Evolutionary conservation across 2,329 filamentous ascomycete species (phyloP), one percentile per base, ranked within the genome.

Genomic region (Byssoonygena ceratinophila): DNA sequence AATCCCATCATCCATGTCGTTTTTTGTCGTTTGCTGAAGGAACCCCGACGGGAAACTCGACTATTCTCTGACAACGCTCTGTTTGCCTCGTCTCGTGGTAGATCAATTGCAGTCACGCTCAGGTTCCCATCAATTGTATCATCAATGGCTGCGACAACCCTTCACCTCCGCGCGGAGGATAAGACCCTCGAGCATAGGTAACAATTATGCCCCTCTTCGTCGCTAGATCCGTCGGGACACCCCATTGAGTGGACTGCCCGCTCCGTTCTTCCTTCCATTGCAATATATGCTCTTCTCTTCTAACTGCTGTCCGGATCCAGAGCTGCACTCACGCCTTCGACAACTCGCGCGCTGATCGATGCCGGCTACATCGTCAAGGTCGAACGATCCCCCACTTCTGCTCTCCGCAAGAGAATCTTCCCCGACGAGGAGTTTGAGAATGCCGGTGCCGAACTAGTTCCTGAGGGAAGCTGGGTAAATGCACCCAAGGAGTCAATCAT

Each of bases 321-420:
- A 55, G 58, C 58, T 36, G 58, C 58, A 23, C 54, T 60, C 20
- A 58, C 59, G 22, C 68, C 69, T 6, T 60, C 62, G 14, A 67
- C 68, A 39, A 66, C 69, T 37, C 68, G 67, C 58, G 63, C 68
- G 53, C 63, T 71, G n/a, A 60, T 71, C 44, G 66, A 69, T 16
- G 67, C 66, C 20, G 68, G 68, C 51, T 72, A 70, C 55, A 62
- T 58, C 1, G 61, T 71, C 55, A 67, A 69, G 41, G 66, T 72
- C 37, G 69, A 71, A 57, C 61, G 63, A 23, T 68, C 66, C 34
- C 54, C 58, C 16, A 58, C 57, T 41, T 58, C 56, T 14, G 45
- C 55, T 16, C 52, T 56, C 23, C 61, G 61, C 36, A 59, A 68
- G 37, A 57, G 58, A 11, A 70, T 70, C 48, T 71, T 71, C 59